Evolutionary conservation across 2,329 filamentous ascomycete genomes (phyloP).

Genomic region (Berkeleyomyces basicola): DNA sequence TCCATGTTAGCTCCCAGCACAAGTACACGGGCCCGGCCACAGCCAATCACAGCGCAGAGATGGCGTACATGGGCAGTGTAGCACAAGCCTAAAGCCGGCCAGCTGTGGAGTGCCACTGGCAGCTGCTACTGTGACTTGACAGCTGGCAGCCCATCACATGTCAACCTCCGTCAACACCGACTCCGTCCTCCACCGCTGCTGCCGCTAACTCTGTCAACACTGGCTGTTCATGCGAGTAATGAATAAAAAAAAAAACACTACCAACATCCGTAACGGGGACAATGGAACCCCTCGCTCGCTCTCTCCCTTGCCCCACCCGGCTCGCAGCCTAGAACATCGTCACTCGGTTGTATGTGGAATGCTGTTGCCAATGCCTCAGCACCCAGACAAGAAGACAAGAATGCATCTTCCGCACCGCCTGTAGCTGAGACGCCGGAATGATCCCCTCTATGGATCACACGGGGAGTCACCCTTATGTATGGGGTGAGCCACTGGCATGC

Average conservation of each 20-base stretch:
- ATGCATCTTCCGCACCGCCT: neutral
- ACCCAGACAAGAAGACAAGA: neutral
- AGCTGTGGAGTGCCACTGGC: neutral
- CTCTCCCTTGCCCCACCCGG: neutral
- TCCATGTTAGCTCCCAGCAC: no score
- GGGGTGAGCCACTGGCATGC: neutral
- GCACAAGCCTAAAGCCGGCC: no score
- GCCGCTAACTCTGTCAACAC: neutral
- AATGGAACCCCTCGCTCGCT: neutral
- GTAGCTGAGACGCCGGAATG: neutral
- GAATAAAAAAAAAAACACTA: no score
- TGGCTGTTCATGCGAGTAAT: no score
- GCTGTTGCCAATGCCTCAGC: neutral
- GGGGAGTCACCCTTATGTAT: neutral
- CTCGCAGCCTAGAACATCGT: neutral
- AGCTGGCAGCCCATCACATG: neutral
- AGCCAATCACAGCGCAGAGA: no score
- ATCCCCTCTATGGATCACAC: neutral
- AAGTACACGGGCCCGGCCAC: no score
- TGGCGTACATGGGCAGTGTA: no score
- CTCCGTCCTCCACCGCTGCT: neutral
- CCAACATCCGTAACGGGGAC: neutral
- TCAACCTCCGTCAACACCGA: neutral
- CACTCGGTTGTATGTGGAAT: neutral
- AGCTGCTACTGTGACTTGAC: neutral